phyloP scores from a whole-genome alignment of 805 yeast genomes.

The Torulaspora indica region DNA sequence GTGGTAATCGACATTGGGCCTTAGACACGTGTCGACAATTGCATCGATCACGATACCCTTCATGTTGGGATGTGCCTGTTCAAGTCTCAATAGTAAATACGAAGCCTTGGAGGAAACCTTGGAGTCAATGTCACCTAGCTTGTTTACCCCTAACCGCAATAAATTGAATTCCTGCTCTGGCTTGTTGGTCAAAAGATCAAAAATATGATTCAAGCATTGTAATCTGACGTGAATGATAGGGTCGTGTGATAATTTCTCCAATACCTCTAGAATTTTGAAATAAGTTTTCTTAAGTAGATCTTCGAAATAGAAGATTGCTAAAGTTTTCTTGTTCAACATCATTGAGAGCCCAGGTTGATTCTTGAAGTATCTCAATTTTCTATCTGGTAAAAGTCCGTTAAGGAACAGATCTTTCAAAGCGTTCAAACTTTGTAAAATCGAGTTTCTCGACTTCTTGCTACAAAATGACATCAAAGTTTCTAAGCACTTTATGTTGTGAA shows the following conservation, averaged over 20 bases:
- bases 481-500: conserved; percentile 79
- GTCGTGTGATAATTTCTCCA: conserved; percentile 84
- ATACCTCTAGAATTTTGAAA: conserved; percentile 67
- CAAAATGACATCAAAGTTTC: conserved; percentile 75
- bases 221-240: conserved; percentile 83
- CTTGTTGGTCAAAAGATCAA: conserved; percentile 73
- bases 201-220: conserved; percentile 68
- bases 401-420: conserved; percentile 85
- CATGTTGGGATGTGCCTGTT: conserved; percentile 96
- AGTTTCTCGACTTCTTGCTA: conserved; percentile 87
- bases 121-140: conserved; percentile 87
- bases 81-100: conserved; percentile 67
- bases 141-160: conserved; percentile 83
- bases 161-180: conserved; percentile 97
- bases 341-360: conserved; percentile 57
- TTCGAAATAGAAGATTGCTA: conserved; percentile 79
- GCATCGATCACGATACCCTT: conserved; percentile 73
- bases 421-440: conserved; percentile 83
- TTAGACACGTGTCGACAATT: conserved; percentile 73
- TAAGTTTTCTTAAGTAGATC: conserved; percentile 76
- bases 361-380: conserved; percentile 75
- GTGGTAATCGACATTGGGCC: conserved; percentile 74
- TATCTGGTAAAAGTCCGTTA: conserved; percentile 78
- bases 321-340: conserved; percentile 46
- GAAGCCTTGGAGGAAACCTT: conserved; percentile 89